Percentiles rank a stretch among this genome's conserved stretches.
Conservation (phyloP, 805 yeast genomes). For the Blastobotrys muscicola region DNA sequence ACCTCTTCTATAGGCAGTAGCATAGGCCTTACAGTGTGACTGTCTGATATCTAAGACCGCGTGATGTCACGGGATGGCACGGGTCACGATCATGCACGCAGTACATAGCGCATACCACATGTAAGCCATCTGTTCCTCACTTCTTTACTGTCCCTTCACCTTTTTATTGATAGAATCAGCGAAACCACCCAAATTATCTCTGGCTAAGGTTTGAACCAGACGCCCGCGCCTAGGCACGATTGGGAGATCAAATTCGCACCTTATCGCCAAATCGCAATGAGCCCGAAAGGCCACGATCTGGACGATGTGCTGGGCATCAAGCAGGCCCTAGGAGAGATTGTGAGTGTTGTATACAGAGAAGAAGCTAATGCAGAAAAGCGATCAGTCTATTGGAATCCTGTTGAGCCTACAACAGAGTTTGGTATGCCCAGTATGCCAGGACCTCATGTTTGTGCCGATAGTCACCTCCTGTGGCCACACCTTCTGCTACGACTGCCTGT, state of each 20-base stretch:
- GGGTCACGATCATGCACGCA: neutral
- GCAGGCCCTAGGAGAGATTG: neutral
- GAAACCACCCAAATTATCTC: no score
- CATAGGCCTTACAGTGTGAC: no score
- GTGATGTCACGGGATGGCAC: neutral
- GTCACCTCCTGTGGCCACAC: constrained; percentile 54
- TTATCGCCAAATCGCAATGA: neutral
- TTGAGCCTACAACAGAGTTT: constrained; percentile 13
- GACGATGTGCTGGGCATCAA: constrained; percentile 2
- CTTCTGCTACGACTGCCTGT: constrained; percentile 43
- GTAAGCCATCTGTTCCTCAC: no score
- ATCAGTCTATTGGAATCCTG: neutral
- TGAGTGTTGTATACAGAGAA: neutral
- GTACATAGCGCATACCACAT: no score
- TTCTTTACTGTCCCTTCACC: no score
- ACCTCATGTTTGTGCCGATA: constrained; percentile 50
- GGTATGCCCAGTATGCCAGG: constrained; percentile 50
- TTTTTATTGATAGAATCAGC: no score
- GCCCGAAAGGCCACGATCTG: neutral
- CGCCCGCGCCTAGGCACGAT: neutral
- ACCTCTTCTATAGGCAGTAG: neutral
- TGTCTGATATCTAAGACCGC: no score
- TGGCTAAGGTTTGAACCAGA: no score
- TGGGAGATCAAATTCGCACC: neutral
- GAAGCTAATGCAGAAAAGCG: neutral